Evolutionary conservation across 306 rosid genomes (phyloP).

Genomic region (Lathyrus tuberosus): DNA sequence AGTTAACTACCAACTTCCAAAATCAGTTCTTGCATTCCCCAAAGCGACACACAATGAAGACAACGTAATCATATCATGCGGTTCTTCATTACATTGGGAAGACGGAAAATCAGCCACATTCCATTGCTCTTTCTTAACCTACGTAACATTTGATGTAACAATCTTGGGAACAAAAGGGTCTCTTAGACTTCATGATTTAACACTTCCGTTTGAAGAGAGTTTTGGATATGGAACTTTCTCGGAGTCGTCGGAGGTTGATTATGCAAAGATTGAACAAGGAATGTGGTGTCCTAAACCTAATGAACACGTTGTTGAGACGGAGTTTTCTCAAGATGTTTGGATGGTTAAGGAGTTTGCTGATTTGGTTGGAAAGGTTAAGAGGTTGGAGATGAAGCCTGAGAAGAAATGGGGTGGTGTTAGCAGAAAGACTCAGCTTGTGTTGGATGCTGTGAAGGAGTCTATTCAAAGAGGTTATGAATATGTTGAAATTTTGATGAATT

Average conservation of each 20-base stretch:
- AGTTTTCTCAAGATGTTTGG: conserved; percentile 42
- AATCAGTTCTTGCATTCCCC: conserved; percentile 43
- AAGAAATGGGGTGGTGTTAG: conserved; percentile 34
- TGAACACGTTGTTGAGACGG: conserved; percentile 42
- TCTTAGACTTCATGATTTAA: conserved; percentile 38
- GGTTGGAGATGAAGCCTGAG: too few relatives aligned
- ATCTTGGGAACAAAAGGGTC: conserved; percentile 42
- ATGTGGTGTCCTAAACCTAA: conserved; percentile 44
- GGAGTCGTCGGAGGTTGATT: conserved; percentile 45
- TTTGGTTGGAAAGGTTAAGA: conserved; percentile 37
- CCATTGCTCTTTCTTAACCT: conserved; percentile 41
- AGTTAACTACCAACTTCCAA: conserved; percentile 41
- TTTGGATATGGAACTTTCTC: conserved; percentile 31
- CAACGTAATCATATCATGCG: conserved; percentile 49
- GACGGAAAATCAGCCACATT: conserved; percentile 44
- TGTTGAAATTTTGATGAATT: conserved; percentile 29
- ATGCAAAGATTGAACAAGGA: conserved; percentile 36
- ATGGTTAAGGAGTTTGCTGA: conserved; percentile 46
- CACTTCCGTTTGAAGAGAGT: conserved; percentile 41
- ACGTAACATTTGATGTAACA: conserved; percentile 36
- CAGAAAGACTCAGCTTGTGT: conserved; percentile 42
- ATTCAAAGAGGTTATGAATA: conserved; percentile 40
- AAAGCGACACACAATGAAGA: conserved; percentile 35
- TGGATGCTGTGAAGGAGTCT: conserved; percentile 52
- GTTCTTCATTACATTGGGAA: conserved; percentile 48